Evolutionary conservation across 257 asterid genomes (phyloP), one percentile per base, ranked within the genome.

Genomic region (Nicotiana tabacum): DNA sequence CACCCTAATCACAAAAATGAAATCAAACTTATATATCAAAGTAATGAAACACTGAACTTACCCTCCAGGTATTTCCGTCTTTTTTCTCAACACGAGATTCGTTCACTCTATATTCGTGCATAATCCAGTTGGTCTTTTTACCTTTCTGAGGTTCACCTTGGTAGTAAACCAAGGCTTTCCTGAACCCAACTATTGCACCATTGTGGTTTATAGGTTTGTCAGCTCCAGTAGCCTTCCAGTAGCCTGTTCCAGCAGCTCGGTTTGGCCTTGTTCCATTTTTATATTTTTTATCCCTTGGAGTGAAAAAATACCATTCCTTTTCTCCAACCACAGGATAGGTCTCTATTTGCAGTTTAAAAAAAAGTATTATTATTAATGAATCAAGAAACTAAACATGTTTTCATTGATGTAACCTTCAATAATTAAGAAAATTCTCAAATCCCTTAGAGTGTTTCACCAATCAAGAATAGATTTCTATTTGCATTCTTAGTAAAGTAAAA

Each of bases 151-250:
- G 78, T 30, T 77, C 53, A 0, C 85, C 83, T 24, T 29, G 10
- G 6, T 81, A 81, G 55, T 9, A 86, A 17, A 86, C 89, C 72
- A 86, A 60, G 0, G 87, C 64, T 77, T 83, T 86, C 24, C 65
- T 77, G 8, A 13, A 77, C 0, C 89, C 89, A 10, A 83, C 77
- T 16, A 0, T 3, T 30, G 13, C n/a, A 5, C 55, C 46, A 18
- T 33, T 12, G 67, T 17, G 27, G 15, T 9, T 9, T 5, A 85
- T 24, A 4, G 37, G 8, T 30, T 51, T 84, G 11, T 87, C 89
- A 0, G 85, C 87, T 18, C 87, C 87, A 0, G 87, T 87, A 0
- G 87, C 89, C 48, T 87, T 87, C 87, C 89, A 87, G 6, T 70
- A 87, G 2, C 87, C 89, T 2, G 21, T 11, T 4, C 86, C 86